These are phyloP conservation scores for Kuraishia ogatae DNA, from an alignment of 805 yeast species.

Conservation along the genomic window DNA sequence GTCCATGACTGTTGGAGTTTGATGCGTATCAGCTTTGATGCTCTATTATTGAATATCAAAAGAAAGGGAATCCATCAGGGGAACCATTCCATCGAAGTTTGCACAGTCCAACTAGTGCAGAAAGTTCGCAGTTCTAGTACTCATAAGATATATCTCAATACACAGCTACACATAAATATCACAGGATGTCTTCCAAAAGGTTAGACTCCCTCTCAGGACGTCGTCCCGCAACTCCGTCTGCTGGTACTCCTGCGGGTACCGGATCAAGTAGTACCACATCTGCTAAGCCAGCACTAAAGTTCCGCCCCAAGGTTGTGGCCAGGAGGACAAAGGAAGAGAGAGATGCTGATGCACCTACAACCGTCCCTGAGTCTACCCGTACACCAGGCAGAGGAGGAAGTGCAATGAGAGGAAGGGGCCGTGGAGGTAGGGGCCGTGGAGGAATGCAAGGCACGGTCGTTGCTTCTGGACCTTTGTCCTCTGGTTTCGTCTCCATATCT, in stretches of 20 bases:
- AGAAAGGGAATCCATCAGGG: not conserved
- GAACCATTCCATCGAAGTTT: no score
- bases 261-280: slow-evolving; percentile 3
- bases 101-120: no score
- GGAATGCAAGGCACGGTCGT: slow-evolving; percentile 27
- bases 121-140: not conserved
- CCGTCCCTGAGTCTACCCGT: slow-evolving; percentile 10
- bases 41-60: no score
- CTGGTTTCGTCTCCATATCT: slow-evolving; percentile 47
- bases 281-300: slow-evolving; percentile 51
- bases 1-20: not conserved
- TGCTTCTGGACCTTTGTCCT: slow-evolving; percentile 65
- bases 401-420: slow-evolving; percentile 24
- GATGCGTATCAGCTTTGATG: not conserved
- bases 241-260: slow-evolving; percentile 4
- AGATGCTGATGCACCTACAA: slow-evolving; percentile 59
- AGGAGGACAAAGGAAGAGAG: slow-evolving; percentile 79
- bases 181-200: slow-evolving; percentile 9
- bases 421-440: slow-evolving; percentile 22
- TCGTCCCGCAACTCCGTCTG: slow-evolving; percentile 11
- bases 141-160: not conserved
- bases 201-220: slow-evolving; percentile 28
- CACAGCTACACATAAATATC: not conserved
- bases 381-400: slow-evolving; percentile 18
- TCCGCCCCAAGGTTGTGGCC: slow-evolving; percentile 82